Evolutionary conservation across 139 green algal genomes (phyloP), one percentile per base, ranked within the genome.

Genomic region (Trebouxia sp.): DNA sequence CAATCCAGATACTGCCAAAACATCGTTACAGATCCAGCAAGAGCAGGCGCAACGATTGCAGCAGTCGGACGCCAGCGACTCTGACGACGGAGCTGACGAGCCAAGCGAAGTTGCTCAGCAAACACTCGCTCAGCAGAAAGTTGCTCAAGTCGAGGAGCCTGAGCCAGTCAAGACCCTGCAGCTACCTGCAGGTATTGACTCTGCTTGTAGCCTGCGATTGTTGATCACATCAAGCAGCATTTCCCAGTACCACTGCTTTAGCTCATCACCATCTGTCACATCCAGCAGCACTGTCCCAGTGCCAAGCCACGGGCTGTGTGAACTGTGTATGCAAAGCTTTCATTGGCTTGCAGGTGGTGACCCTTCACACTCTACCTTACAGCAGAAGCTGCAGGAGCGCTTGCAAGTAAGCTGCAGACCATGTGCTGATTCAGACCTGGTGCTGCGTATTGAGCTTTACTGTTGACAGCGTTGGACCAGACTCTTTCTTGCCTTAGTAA

Each of bases 21-120:
- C 86, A 22, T 89, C 87, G 2, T 66, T 87, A 15, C 66, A 87
- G 37, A 15, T 89, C 66, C 86, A 90, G 80, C 76, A 83, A 37
- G 48, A 83, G 48, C 47, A 53, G 20, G 47, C 30, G 14, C 14
- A 79, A 30, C 7, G 8, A 48, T 22, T 72, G 75, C 48, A 72
- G 37, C 26, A 55, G 38, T 43, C 50, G 26, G 47, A 62, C 20
- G 35, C 30, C 11, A 55, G 41, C 24, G 42, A 76, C 26, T n/a
- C 50, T 37, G 47, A 39, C 47, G 47, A 79, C 7, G n/a, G 37
- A n/a, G 14, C n/a, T 35, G 42, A 45, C 28, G 47, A 65, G 11
- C 37, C 65, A 30, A 15, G 3, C 24, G 30, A n/a, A 75, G 11
- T 41, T 15, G 24, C 17, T 1, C 30, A 69, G 30, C 28, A 69